Base-by-base conservation (phyloP, 2,329 filamentous ascomycete genomes). In the Fusarium pininemorale region DNA sequence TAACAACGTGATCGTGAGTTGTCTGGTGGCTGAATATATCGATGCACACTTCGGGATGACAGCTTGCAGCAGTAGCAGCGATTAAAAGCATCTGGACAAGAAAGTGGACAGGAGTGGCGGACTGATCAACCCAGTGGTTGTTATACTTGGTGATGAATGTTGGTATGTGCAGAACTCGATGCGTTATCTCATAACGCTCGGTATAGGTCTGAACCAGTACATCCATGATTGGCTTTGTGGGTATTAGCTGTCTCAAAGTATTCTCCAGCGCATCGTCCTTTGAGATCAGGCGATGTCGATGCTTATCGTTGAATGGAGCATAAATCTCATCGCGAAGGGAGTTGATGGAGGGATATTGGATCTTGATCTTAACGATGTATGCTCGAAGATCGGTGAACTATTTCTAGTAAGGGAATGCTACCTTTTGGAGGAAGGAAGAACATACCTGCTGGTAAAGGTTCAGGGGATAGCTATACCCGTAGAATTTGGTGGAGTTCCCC, bases 361-460 rank as follows among this genome's bases (percentile, higher is more conserved):
- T 24, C 26, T 56, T 56, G 11, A 42, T 20, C 6, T n/a, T 56
- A 3, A 42, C 12, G 15, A 56, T 56, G 1, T 56, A 56, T 20
- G 37, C 11, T 3, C 26, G 37, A n/a, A 56, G 53, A 18, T 42
- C 37, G 22, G 22, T 8, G n/a, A 56, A 56, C 53, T 56, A 15
- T 18, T 11, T 20, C 12, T 20, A 8, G 9, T 55, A 6, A 32
- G 26, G 6, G 4, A n/a, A 30, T 42, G 26, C 2, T n/a, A 16
- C 2, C 8, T 6, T 0, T 1, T 15, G 0, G 38, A 20, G 2
- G 0, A 13, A n/a, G 20, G n/a, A 16, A 14, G 11, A 42, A 24
- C 26, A 24, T 42, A 56, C 53, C 37, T 32, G 37, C 1, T 56
- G 53, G 53, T 56, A 56, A 7, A 56, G 53, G 15, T 56, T 56